Conservation (phyloP, 2,329 filamentous ascomycete species). For the Scorias spongiosa region DNA sequence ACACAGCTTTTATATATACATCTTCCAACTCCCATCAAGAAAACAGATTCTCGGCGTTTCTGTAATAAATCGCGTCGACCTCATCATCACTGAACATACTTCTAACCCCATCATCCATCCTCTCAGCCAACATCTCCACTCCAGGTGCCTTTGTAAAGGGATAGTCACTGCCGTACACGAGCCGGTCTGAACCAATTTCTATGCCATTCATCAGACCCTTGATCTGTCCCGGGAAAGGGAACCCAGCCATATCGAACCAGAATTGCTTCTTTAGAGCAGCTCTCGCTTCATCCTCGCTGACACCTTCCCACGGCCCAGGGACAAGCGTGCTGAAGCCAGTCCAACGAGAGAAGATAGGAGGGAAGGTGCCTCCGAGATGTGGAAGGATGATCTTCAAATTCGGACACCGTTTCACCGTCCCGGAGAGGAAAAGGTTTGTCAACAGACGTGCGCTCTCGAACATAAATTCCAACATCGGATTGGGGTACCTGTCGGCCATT, state of each 20-base stretch:
- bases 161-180: constrained; percentile 40
- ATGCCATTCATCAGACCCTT: constrained; percentile 29
- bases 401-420: constrained; percentile 31
- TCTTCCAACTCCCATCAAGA: neutral
- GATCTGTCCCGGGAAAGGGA: constrained; percentile 35
- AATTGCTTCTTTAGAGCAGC: constrained; percentile 26
- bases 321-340: constrained; percentile 25
- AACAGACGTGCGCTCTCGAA: constrained; percentile 38
- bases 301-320: constrained; percentile 18
- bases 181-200: constrained; percentile 24
- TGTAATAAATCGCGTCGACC: constrained; percentile 22
- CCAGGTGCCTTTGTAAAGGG: constrained; percentile 31
- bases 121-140: constrained; percentile 23
- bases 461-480: constrained; percentile 36
- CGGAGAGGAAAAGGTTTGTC: constrained; percentile 33
- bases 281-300: constrained; percentile 15
- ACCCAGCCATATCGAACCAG: constrained; percentile 39
- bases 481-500: constrained; percentile 23
- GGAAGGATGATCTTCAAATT: constrained; percentile 34
- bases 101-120: constrained; percentile 28
- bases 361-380: constrained; percentile 32
- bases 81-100: constrained; percentile 22
- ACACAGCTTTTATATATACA: no score
- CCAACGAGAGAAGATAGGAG: constrained; percentile 30
- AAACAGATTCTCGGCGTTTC: constrained; percentile 22